phyloP scores from a whole-genome alignment of 768 basidiomycete species.

The Macrolepiota albuminosa region DNA sequence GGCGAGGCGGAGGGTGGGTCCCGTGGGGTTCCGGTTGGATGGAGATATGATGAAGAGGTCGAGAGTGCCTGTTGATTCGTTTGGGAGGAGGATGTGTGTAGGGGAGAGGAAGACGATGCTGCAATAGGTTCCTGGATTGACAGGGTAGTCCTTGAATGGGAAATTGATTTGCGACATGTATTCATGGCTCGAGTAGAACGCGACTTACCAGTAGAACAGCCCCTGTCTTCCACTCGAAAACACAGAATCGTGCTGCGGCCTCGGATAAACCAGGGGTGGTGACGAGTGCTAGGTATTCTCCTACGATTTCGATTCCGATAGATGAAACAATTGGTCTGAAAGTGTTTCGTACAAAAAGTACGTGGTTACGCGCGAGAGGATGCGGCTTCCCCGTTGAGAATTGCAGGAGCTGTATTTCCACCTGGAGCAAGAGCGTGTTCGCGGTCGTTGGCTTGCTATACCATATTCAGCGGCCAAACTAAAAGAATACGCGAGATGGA shows the following conservation, averaged over 20 bases:
- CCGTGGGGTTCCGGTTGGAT: neutral
- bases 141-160: constrained; percentile 12
- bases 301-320: constrained; percentile 42
- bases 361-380: constrained; percentile 25
- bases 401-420: constrained; percentile 22
- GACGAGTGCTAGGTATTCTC: constrained; percentile 36
- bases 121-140: constrained; percentile 15
- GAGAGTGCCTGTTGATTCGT: constrained; percentile 14
- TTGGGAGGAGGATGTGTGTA: constrained; percentile 22
- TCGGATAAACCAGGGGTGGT: constrained; percentile 19
- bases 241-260: constrained; percentile 28
- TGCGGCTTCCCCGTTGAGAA: constrained; percentile 35
- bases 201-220: constrained; percentile 26
- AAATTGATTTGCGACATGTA: neutral
- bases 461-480: neutral
- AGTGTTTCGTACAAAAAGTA: constrained; percentile 25
- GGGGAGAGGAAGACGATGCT: constrained; percentile 21
- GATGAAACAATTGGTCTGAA: constrained; percentile 19
- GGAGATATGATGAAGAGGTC: constrained; percentile 19
- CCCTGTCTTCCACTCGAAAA: constrained; percentile 42
- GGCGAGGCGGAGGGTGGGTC: neutral
- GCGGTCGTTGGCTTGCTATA: neutral
- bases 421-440: neutral
- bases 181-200: constrained; percentile 1
- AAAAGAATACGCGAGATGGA: neutral